Conservation (phyloP, 1,284 basidiomycete species). For the Ganoderma boninense region DNA sequence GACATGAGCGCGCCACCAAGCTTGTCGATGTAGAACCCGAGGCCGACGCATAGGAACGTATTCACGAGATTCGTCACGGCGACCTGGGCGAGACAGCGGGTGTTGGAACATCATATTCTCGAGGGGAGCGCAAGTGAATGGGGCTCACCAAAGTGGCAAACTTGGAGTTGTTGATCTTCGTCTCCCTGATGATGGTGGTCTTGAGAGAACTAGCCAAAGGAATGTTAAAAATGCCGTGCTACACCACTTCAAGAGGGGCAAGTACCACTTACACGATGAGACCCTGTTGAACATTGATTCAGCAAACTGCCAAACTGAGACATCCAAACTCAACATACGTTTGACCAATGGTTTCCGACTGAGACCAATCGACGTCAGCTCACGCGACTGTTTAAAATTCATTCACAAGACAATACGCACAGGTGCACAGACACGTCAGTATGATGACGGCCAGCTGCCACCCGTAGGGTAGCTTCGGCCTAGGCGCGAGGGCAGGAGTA, state of each 20-base stretch:
- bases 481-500: conserved; percentile 14
- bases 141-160: conserved; percentile 49
- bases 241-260: background rate
- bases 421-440: conserved; percentile 44
- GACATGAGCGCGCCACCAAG: conserved; percentile 51
- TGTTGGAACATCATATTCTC: background rate
- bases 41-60: conserved; percentile 51
- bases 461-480: conserved; percentile 36
- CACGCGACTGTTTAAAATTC: background rate
- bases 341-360: conserved; percentile 59
- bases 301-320: background rate
- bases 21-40: conserved; percentile 55
- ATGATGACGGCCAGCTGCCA: conserved; percentile 43
- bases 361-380: conserved; percentile 15
- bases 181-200: conserved; percentile 54
- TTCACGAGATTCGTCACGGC: conserved; percentile 55
- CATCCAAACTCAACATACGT: conserved; percentile 39
- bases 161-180: conserved; percentile 54
- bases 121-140: background rate
- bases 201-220: conserved; percentile 44
- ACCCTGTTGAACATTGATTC: conserved; percentile 40
- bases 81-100: conserved; percentile 33
- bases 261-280: conserved; percentile 46
- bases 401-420: conserved; percentile 28
- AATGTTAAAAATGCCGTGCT: background rate